phyloP scores from a whole-genome alignment of 305 asterid species.

The Fraxinus albicans region DNA sequence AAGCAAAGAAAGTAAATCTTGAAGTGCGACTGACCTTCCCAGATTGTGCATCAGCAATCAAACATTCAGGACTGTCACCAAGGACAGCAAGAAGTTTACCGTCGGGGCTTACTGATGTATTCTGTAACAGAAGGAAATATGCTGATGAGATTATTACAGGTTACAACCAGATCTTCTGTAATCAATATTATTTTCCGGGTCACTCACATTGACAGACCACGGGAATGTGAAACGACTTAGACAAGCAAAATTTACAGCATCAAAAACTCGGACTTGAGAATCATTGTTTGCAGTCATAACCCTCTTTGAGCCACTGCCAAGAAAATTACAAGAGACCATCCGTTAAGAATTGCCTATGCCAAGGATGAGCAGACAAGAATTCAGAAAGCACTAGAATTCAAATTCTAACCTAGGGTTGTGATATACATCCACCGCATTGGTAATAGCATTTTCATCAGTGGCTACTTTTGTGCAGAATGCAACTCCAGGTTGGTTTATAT shows the following conservation, averaged over 20 bases:
- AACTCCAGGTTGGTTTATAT: conserved; percentile 66
- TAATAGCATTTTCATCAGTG: conserved; percentile 64
- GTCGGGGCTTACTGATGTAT: conserved; percentile 54
- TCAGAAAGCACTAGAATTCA: neutral
- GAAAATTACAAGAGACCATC: neutral
- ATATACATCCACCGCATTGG: conserved; percentile 71
- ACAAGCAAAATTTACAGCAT: conserved; percentile 46
- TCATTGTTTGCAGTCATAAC: conserved; percentile 76
- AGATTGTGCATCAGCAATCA: conserved; percentile 67
- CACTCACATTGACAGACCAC: conserved; percentile 88
- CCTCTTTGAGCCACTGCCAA: conserved; percentile 57
- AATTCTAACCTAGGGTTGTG: conserved; percentile 40
- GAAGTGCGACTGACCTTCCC: conserved; percentile 54
- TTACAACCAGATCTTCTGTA: neutral
- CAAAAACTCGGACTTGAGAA: conserved; percentile 66
- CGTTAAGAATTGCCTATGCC: neutral
- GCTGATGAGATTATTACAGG: conserved; percentile 8
- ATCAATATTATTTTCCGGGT: neutral
- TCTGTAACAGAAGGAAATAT: conserved; percentile 29
- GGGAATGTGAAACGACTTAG: conserved; percentile 58
- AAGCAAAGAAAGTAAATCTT: neutral
- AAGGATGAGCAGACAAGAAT: neutral
- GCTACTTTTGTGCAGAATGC: conserved; percentile 70
- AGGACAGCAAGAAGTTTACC: conserved; percentile 67
- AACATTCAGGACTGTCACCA: conserved; percentile 72